phyloP scores from a whole-genome alignment of 1,139 yeast species.

The Blastobotrys capitulatus region DNA sequence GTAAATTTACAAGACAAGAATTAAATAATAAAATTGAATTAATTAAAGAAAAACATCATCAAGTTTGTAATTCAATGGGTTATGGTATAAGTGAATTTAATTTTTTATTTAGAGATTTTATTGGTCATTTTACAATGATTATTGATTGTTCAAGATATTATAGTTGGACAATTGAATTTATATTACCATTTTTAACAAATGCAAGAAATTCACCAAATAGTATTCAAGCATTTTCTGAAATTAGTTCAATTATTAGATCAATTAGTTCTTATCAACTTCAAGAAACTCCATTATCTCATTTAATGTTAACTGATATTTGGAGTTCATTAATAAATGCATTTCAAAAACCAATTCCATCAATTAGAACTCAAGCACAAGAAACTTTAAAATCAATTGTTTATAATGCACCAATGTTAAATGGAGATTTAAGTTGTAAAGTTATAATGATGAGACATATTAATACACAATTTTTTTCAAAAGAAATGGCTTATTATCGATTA shows the following conservation, averaged over 20 bases:
- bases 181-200: slow-evolving; percentile 18
- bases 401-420: slow-evolving; percentile 1
- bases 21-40: slow-evolving; percentile 17
- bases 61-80: slow-evolving; percentile 14
- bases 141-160: slow-evolving; percentile 18
- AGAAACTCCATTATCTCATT: slow-evolving; percentile 13
- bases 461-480: slow-evolving; percentile 8
- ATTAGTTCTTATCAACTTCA: slow-evolving; percentile 9
- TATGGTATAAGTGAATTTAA: slow-evolving; percentile 19
- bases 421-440: slow-evolving; percentile 7
- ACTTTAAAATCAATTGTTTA: not conserved
- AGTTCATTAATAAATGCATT: slow-evolving; percentile 15
- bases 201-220: slow-evolving; percentile 8
- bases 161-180: slow-evolving; percentile 19
- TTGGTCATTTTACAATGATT: slow-evolving; percentile 25
- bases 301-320: slow-evolving; percentile 22
- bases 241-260: slow-evolving; percentile 11
- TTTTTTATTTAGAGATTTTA: slow-evolving; percentile 29
- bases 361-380: not conserved
- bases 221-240: slow-evolving; percentile 16
- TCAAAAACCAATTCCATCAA: not conserved
- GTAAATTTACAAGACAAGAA: slow-evolving; percentile 13
- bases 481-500: slow-evolving; percentile 2
- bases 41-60: slow-evolving; percentile 17
- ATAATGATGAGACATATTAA: slow-evolving; percentile 5